Conservation (phyloP, 108 stramenopile species). For the Skeletonema potamos region DNA sequence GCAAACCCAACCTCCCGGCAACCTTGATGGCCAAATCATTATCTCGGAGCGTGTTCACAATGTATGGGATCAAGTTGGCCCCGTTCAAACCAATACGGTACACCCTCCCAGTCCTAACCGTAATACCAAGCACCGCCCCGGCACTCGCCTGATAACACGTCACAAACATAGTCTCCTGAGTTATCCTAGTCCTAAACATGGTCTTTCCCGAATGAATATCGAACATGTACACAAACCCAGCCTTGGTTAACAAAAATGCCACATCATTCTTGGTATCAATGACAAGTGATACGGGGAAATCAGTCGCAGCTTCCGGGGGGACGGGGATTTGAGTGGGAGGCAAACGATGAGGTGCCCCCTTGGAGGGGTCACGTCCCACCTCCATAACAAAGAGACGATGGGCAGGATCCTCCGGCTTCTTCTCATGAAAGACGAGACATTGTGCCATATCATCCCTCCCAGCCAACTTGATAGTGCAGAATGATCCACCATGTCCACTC, state of each 20-base stretch:
- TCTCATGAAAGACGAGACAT: constrained; percentile 96
- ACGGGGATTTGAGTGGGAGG: constrained; percentile 90
- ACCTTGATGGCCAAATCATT: constrained; percentile 92
- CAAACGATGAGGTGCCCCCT: constrained; percentile 90
- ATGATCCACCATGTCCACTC: constrained; percentile 93
- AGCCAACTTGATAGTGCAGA: constrained; percentile 83
- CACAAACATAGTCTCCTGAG: constrained; percentile 95
- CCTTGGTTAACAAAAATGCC: constrained; percentile 96
- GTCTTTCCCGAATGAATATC: constrained; percentile 96
- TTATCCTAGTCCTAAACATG: constrained; percentile 94
- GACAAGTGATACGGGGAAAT: constrained; percentile 96
- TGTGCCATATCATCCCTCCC: constrained; percentile 93
- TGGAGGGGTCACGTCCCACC: constrained; percentile 95
- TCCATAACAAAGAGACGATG: constrained; percentile 96
- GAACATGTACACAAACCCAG: constrained; percentile 98
- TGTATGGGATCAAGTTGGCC: constrained; percentile 93
- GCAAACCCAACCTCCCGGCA: constrained; percentile 92
- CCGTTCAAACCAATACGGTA: constrained; percentile 93
- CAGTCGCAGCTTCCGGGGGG: constrained; percentile 92
- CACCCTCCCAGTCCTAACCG: constrained; percentile 93
- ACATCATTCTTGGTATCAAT: constrained; percentile 90
- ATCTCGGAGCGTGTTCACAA: constrained; percentile 91
- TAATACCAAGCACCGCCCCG: constrained; percentile 92
- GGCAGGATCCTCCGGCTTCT: constrained; percentile 84
- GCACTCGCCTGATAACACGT: constrained; percentile 84